These are phyloP conservation scores for Golubevia sp. DNA, from an alignment of 1,284 basidiomycete species.

Conservation along the genomic window DNA sequence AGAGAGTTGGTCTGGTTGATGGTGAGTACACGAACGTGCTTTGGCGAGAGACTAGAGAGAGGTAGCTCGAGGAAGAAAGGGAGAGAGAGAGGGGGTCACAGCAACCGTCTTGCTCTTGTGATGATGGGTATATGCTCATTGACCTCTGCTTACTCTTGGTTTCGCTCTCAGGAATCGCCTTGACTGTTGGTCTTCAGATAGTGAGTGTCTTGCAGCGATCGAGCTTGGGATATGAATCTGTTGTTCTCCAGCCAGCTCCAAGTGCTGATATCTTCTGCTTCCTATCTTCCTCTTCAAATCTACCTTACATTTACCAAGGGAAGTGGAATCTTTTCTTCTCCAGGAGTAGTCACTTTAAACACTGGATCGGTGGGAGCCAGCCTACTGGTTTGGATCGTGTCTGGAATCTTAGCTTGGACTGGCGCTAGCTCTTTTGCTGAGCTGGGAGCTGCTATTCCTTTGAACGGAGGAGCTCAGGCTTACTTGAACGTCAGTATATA, in stretches of 20 bases:
- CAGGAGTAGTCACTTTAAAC: conserved; percentile 53
- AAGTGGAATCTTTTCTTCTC: conserved; percentile 57
- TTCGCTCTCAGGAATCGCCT: conserved; percentile 17
- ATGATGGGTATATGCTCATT: no score
- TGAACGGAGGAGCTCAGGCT: conserved; percentile 68
- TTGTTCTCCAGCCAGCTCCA: not conserved
- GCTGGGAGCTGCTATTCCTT: conserved; percentile 78
- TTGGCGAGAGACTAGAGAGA: not conserved
- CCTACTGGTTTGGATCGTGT: conserved; percentile 47
- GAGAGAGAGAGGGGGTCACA: not conserved
- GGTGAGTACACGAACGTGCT: not conserved
- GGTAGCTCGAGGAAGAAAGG: not conserved
- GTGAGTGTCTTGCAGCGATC: conserved; percentile 2
- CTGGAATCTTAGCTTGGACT: conserved; percentile 49
- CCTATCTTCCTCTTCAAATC: not conserved
- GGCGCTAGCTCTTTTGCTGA: conserved; percentile 74
- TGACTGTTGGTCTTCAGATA: conserved; percentile 56
- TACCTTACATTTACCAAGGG: conserved; percentile 16
- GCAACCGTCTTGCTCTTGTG: not conserved
- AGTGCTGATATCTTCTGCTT: no score
- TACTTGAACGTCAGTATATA: conserved; percentile 69
- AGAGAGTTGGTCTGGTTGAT: not conserved
- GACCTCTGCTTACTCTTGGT: not conserved
- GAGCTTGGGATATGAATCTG: no score
- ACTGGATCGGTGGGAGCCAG: conserved; percentile 49